A percentile compares a stretch with the other conserved stretches of the same genome.
phyloP scores from a whole-genome alignment of 805 yeast genomes.

The Lachancea sp. region DNA sequence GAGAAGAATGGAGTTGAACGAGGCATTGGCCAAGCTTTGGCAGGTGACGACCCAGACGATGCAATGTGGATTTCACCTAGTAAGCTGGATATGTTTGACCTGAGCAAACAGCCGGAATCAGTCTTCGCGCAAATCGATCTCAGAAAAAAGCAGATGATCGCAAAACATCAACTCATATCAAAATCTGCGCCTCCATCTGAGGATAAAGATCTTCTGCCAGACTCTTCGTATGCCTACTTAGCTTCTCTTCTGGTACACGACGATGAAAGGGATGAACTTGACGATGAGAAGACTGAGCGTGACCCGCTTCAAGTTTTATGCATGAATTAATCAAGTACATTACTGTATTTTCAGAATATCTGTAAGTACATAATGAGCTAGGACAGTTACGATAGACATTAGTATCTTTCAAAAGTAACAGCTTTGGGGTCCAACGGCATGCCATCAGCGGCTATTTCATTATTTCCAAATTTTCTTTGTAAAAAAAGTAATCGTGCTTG shows the following conservation, averaged over 20 bases:
- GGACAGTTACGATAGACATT: not conserved
- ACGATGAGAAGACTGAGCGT: slow-evolving; percentile 17
- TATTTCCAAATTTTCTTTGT: slow-evolving; percentile 38
- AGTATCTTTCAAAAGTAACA: slow-evolving; percentile 38
- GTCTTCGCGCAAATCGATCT: not conserved
- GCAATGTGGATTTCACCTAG: slow-evolving; percentile 34
- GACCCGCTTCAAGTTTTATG: slow-evolving; percentile 14
- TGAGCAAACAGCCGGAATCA: slow-evolving; percentile 12
- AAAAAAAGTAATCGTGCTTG: slow-evolving; percentile 57
- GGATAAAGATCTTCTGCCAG: slow-evolving; percentile 20
- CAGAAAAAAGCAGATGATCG: not conserved
- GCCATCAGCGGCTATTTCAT: slow-evolving; percentile 60
- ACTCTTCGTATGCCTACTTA: slow-evolving; percentile 41
- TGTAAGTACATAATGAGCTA: too few species aligned
- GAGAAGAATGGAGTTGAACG: not conserved
- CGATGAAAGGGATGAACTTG: slow-evolving; percentile 11
- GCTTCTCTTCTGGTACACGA: slow-evolving; percentile 28
- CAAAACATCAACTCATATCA: not conserved
- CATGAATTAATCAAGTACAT: not conserved
- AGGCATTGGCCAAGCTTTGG: not conserved
- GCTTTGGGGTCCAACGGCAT: slow-evolving; percentile 62
- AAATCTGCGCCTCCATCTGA: not conserved
- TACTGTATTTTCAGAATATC: too few species aligned
- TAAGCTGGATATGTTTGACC: slow-evolving; percentile 23
- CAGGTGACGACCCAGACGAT: slow-evolving; percentile 19